Conservation (phyloP, 2,329 filamentous ascomycete genomes). For the Ceratocystis eucalypticola region DNA sequence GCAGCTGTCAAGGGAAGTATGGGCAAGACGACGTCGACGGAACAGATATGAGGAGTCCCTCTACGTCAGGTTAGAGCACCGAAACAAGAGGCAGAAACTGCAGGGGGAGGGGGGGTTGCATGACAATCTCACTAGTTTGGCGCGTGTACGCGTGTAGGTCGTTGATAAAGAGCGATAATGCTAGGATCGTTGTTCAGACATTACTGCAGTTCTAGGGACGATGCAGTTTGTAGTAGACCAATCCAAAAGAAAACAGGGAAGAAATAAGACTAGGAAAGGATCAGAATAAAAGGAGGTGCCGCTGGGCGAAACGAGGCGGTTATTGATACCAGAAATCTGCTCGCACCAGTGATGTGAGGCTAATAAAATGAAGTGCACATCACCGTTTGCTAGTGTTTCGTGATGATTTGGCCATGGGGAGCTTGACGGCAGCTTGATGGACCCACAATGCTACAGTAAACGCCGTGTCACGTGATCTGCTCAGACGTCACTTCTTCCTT, state of each 20-base stretch:
- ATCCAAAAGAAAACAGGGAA: background rate
- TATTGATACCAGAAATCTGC: background rate
- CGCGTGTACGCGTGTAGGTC: background rate
- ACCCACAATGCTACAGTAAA: background rate
- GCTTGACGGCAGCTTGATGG: background rate
- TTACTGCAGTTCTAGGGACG: background rate
- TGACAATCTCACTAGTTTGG: background rate
- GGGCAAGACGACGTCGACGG: background rate
- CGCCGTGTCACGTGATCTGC: background rate
- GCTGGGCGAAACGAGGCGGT: background rate
- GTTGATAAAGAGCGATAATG: slow-evolving; percentile 8
- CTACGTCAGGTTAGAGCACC: slow-evolving; percentile 4
- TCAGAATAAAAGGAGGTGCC: background rate
- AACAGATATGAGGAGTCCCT: background rate
- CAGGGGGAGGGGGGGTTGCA: background rate
- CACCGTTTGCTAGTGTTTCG: background rate
- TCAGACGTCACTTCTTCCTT: background rate
- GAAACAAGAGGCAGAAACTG: background rate
- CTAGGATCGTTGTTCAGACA: slow-evolving; percentile 12
- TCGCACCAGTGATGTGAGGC: background rate
- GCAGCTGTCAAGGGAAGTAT: background rate
- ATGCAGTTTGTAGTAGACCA: background rate
- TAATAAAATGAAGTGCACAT: background rate
- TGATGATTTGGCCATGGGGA: background rate
- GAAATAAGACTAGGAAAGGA: background rate